Evolutionary conservation across 768 basidiomycete genomes (phyloP).

Genomic region (Phanerochaete sordida): DNA sequence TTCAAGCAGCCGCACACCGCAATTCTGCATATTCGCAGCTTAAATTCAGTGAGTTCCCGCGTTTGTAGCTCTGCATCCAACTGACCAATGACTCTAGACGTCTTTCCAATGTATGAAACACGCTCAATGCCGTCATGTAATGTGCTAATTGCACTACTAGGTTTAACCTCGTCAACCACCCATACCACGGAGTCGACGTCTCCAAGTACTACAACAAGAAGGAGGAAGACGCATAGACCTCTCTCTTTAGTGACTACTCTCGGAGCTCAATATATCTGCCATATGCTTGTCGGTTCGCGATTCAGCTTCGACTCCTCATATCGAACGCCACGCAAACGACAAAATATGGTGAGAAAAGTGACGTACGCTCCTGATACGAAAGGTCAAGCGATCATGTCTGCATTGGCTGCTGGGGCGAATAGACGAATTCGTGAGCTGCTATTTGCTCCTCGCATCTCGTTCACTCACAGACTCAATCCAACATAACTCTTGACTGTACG

Average conservation of each 20-base stretch:
- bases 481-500: no score
- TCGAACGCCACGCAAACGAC: no score
- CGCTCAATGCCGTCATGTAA: background rate
- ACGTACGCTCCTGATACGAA: no score
- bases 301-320: no score
- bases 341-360: no score
- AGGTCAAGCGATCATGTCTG: no score
- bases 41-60: slow-evolving; percentile 66
- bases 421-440: no score
- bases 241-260: background rate
- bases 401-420: no score
- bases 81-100: slow-evolving; percentile 35
- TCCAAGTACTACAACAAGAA: slow-evolving; percentile 70
- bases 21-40: slow-evolving; percentile 94
- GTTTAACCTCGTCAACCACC: slow-evolving; percentile 95
- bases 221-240: slow-evolving; percentile 18
- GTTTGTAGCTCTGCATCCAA: background rate
- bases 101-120: slow-evolving; percentile 68
- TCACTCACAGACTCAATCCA: no score
- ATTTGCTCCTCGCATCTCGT: no score
- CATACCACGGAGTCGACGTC: slow-evolving; percentile 79
- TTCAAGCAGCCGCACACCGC: slow-evolving; percentile 80
- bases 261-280: background rate
- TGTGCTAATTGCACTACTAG: slow-evolving; percentile 36
- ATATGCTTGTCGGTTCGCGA: background rate